Percentiles rank a stretch among this genome's conserved stretches.
These are phyloP conservation scores for Closterium sp. DNA, from an alignment of 139 green algal genomes.

Conservation along the genomic window DNA sequence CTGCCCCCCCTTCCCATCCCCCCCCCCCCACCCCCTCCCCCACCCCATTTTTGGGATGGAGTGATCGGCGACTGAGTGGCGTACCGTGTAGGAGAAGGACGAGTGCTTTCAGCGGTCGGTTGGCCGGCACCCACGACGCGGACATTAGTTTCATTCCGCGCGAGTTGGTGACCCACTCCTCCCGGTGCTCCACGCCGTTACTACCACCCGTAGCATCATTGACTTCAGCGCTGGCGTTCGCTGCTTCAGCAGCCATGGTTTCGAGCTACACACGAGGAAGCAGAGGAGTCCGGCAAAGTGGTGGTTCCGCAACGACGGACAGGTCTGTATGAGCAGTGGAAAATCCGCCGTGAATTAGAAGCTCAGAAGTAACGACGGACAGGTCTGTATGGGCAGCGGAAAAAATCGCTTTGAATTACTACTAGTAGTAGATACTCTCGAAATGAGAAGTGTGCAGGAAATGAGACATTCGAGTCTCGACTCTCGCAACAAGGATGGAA, in stretches of 20 bases:
- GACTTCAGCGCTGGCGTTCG: background rate
- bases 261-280: background rate
- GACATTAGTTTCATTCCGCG: background rate
- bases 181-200: background rate
- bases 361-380: too few relatives aligned
- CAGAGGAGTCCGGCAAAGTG: background rate
- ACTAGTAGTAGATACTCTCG: too few relatives aligned
- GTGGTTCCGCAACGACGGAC: background rate
- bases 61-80: too few relatives aligned
- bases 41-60: too few relatives aligned
- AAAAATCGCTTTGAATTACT: too few relatives aligned
- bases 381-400: too few relatives aligned
- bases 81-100: background rate
- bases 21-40: too few relatives aligned
- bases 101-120: background rate
- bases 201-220: background rate
- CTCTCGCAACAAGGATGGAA: too few relatives aligned
- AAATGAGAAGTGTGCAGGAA: too few relatives aligned
- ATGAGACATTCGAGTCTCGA: background rate
- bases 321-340: background rate
- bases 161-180: background rate
- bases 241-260: background rate
- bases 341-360: background rate
- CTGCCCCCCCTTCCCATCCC: too few relatives aligned
- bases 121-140: background rate